Evolutionary conservation across 2,329 filamentous ascomycete genomes (phyloP).

Genomic region (Ceratocystis eucalypticola): DNA sequence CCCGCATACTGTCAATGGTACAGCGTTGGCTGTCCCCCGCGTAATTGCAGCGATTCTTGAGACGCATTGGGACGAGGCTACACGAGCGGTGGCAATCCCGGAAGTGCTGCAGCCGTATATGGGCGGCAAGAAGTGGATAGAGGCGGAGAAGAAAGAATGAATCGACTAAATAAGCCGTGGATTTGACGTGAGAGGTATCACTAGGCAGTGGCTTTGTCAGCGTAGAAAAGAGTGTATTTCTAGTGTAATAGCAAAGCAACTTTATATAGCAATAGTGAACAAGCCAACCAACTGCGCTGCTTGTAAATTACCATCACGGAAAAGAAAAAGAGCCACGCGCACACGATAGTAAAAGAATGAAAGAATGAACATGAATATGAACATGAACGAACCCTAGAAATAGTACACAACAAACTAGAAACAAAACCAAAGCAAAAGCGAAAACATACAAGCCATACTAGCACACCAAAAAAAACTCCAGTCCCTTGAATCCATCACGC

Average conservation of each 20-base stretch:
- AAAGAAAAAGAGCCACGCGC: background rate
- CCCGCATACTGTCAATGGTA: slow-evolving; percentile 87
- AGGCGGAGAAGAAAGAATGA: slow-evolving; percentile 20
- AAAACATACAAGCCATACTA: background rate
- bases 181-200: too few species aligned
- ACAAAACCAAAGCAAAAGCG: slow-evolving; percentile 14
- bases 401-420: slow-evolving; percentile 8
- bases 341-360: background rate
- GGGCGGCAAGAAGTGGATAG: slow-evolving; percentile 58
- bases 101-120: slow-evolving; percentile 73
- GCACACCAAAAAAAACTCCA: too few species aligned
- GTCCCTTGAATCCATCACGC: too few species aligned
- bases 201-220: background rate
- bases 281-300: too few species aligned
- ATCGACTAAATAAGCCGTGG: too few species aligned
- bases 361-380: background rate
- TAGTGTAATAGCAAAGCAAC: background rate
- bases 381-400: slow-evolving; percentile 2
- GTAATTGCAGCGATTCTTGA: slow-evolving; percentile 82
- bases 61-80: slow-evolving; percentile 69
- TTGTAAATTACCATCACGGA: too few species aligned
- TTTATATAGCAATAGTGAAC: too few species aligned
- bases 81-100: slow-evolving; percentile 57
- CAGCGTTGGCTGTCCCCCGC: slow-evolving; percentile 78
- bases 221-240: background rate